These are phyloP conservation scores for Dioscorea cayenensis DNA, from an alignment of 116 monocot species.

Conservation along the genomic window DNA sequence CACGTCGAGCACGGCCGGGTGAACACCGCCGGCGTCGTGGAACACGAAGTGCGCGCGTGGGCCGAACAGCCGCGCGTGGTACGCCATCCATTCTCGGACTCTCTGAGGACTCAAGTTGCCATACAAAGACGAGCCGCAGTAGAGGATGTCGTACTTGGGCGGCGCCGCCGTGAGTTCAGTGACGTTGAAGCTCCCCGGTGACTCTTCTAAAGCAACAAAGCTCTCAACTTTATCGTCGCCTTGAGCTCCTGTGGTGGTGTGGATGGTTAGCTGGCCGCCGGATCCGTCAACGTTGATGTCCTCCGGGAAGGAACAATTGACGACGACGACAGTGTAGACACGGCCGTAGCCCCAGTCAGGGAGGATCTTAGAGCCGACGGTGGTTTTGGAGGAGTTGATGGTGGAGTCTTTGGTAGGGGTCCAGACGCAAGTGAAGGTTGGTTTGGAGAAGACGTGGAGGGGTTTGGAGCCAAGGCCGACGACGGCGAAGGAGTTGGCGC, in stretches of 20 bases:
- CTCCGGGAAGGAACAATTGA: constrained; percentile 85
- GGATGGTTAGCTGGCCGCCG: constrained; percentile 47
- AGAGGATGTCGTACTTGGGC: constrained; percentile 51
- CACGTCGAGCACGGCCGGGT: constrained; percentile 48
- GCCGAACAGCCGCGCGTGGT: constrained; percentile 59
- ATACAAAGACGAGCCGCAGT: constrained; percentile 70
- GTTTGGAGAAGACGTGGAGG: constrained; percentile 55
- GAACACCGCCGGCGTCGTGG: constrained; percentile 72
- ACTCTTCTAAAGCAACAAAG: constrained; percentile 34
- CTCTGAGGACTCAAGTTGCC: constrained; percentile 53
- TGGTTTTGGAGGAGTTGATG: constrained; percentile 5
- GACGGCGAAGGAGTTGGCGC: constrained; percentile 49
- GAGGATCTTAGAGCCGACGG: constrained; percentile 52
- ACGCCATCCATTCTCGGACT: constrained; percentile 70
- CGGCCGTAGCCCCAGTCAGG: constrained; percentile 99
- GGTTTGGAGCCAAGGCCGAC: constrained; percentile 74
- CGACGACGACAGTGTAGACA: constrained; percentile 94
- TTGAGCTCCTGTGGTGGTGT: constrained; percentile 31
- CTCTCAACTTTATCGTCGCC: constrained; percentile 18
- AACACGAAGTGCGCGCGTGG: constrained; percentile 54
- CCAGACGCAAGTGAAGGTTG: constrained; percentile 59
- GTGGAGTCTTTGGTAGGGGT: constrained; percentile 5
- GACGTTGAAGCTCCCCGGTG: constrained; percentile 23
- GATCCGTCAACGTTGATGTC: constrained; percentile 21
- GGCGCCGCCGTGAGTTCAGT: constrained; percentile 11